These are phyloP conservation scores for Biscogniauxia marginata DNA, from an alignment of 2,329 filamentous ascomycete species.

Conservation along the genomic window DNA sequence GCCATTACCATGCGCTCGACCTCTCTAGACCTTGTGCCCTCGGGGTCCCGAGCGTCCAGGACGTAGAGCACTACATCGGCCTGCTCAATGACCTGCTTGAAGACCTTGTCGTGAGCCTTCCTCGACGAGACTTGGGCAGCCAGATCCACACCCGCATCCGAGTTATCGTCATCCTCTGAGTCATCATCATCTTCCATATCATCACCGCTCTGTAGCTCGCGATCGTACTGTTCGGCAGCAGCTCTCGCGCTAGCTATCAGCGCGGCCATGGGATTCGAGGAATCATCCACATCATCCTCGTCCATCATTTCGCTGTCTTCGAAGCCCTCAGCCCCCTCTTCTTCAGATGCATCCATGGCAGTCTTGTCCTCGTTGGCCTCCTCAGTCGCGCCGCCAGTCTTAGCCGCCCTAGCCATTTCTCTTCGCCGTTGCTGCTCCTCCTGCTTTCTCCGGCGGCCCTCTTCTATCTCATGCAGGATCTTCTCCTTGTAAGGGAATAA, in stretches of 20 bases:
- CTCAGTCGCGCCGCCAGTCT: constrained; percentile 51
- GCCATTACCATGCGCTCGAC: constrained; percentile 90
- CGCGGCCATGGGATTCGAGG: constrained; percentile 88
- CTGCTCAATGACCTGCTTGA: constrained; percentile 87
- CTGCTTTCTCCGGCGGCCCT: constrained; percentile 74
- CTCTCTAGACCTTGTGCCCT: constrained; percentile 85
- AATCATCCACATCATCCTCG: constrained; percentile 60
- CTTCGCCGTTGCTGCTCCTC: constrained; percentile 72
- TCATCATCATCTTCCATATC: constrained; percentile 58
- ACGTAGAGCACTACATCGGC: constrained; percentile 93
- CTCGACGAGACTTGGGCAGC: constrained; percentile 64
- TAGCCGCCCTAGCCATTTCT: constrained; percentile 69
- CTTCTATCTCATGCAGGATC: constrained; percentile 91
- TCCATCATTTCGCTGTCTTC: constrained; percentile 53
- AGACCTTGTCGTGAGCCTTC: constrained; percentile 91
- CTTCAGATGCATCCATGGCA: constrained; percentile 45
- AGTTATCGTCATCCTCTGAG: constrained; percentile 42
- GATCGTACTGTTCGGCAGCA: constrained; percentile 73
- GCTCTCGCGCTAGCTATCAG: constrained; percentile 79
- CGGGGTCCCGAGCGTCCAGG: constrained; percentile 86
- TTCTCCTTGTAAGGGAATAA: constrained; percentile 97
- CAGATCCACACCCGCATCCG: constrained; percentile 50
- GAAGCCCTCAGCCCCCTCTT: constrained; percentile 48
- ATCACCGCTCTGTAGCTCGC: constrained; percentile 58
- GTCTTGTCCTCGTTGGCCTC: constrained; percentile 47